These are phyloP conservation scores for Alternaria angustiovoidea DNA, from an alignment of 2,329 filamentous ascomycete species.

Conservation along the genomic window DNA sequence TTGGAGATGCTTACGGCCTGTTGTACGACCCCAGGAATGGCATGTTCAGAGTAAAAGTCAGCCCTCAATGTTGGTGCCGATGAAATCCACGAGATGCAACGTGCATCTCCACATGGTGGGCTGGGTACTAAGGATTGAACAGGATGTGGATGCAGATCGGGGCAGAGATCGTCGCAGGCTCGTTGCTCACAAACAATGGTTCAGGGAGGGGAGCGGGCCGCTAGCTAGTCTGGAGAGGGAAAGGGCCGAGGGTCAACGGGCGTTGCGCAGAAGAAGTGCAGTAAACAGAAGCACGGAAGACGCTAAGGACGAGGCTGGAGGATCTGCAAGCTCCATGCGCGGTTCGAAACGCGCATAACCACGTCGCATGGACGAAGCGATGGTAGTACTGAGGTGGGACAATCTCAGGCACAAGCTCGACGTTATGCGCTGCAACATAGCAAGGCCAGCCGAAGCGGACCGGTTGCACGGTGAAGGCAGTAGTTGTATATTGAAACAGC, in stretches of 20 bases:
- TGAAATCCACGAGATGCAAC: not conserved
- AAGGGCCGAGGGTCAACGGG: slow-evolving; percentile 6
- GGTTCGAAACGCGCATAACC: not conserved
- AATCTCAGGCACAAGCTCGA: slow-evolving; percentile 5
- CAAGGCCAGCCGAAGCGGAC: slow-evolving; percentile 2
- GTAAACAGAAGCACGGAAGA: not conserved
- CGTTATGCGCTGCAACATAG: slow-evolving; percentile 4
- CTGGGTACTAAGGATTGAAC: not conserved
- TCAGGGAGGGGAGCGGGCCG: slow-evolving; percentile 15
- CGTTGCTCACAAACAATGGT: not conserved
- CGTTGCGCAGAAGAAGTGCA: slow-evolving; percentile 1
- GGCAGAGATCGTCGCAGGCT: slow-evolving; percentile 6
- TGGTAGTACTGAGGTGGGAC: not conserved
- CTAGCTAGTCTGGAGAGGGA: slow-evolving; percentile 9
- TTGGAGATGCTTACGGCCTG: not conserved
- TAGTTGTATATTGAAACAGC: slow-evolving; percentile 1
- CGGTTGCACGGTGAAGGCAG: not conserved
- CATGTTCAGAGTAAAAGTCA: not conserved
- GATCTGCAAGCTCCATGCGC: slow-evolving; percentile 10
- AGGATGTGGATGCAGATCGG: slow-evolving; percentile 2
- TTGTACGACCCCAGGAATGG: too few relatives aligned
- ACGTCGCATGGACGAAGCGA: slow-evolving; percentile 5
- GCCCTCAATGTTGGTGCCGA: too few relatives aligned
- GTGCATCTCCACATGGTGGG: not conserved
- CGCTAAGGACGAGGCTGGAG: not conserved